Conservation (phyloP, 2,329 filamentous ascomycete species). For the Beauveria pseudobassiana region DNA sequence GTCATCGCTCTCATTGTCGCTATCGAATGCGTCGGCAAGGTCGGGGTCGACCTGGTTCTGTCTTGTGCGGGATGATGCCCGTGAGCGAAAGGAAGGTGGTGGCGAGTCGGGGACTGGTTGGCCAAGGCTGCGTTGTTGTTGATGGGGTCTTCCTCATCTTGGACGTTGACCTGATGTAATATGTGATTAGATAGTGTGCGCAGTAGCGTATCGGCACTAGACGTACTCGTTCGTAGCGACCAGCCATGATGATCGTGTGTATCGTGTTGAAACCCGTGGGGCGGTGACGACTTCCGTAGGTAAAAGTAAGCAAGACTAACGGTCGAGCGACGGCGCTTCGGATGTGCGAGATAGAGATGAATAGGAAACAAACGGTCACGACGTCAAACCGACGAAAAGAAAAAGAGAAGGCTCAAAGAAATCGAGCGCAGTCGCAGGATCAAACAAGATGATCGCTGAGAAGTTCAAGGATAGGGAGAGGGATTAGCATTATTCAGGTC, state of each 20-base stretch:
- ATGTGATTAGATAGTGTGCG: constrained; percentile 14
- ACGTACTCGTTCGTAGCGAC: constrained; percentile 52
- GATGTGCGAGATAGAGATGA: not conserved
- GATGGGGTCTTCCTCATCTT: constrained; percentile 44
- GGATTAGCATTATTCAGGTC: not conserved
- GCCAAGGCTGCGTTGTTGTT: constrained; percentile 20
- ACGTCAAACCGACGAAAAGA: not conserved
- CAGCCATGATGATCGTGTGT: constrained; percentile 36
- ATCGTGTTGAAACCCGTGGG: constrained; percentile 4
- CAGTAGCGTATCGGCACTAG: not conserved
- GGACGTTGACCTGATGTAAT: constrained; percentile 44
- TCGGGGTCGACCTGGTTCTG: constrained; percentile 57
- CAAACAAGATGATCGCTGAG: constrained; percentile 12
- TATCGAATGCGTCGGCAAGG: constrained; percentile 89
- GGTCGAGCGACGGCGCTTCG: not conserved
- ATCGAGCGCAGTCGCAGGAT: constrained; percentile 7
- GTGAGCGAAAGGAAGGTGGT: constrained; percentile 82
- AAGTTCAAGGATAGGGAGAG: constrained; percentile 7
- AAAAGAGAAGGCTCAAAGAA: constrained; percentile 15
- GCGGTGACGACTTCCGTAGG: not conserved
- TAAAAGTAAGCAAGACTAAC: not conserved
- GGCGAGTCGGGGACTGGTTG: constrained; percentile 48
- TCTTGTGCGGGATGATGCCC: constrained; percentile 53
- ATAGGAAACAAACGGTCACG: not conserved
- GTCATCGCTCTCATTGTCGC: constrained; percentile 68